A percentile compares a stretch with the other conserved stretches of the same genome.
Evolutionary conservation across 1,284 basidiomycete species (phyloP).

Genomic region (Malassezia cuniculi): DNA sequence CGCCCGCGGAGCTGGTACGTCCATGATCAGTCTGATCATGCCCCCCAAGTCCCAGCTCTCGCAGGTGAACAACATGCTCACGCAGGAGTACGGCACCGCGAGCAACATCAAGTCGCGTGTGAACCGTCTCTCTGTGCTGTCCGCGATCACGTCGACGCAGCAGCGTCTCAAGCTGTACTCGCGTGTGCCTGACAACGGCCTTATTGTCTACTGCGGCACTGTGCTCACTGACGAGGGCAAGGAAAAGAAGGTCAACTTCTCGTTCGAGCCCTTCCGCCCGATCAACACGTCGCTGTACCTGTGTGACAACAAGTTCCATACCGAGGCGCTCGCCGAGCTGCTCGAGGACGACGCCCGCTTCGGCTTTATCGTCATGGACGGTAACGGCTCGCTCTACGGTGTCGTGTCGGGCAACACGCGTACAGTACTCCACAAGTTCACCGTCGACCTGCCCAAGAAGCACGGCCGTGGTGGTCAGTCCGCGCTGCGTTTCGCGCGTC

Average conservation of each 20-base stretch:
- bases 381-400: slow-evolving; percentile 90
- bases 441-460: slow-evolving; percentile 97
- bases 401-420: slow-evolving; percentile 93
- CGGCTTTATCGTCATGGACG: slow-evolving; percentile 99
- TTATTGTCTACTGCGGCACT: slow-evolving; percentile 81
- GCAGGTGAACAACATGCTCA: slow-evolving; percentile 83
- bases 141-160: slow-evolving; percentile 98
- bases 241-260: slow-evolving; percentile 80
- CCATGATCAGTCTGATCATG: slow-evolving; percentile 96
- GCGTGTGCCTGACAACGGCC: slow-evolving; percentile 78
- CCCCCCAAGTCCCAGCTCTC: slow-evolving; percentile 94
- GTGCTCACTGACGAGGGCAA: slow-evolving; percentile 90
- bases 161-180: slow-evolving; percentile 90
- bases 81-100: slow-evolving; percentile 71
- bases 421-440: slow-evolving; percentile 94
- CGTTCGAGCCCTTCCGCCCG: slow-evolving; percentile 83
- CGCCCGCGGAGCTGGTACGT: slow-evolving; percentile 64
- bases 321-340: slow-evolving; percentile 87
- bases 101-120: slow-evolving; percentile 99
- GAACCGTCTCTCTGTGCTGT: slow-evolving; percentile 89
- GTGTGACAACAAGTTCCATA: slow-evolving; percentile 99
- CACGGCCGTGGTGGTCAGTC: slow-evolving; percentile 99
- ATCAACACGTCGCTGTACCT: slow-evolving; percentile 94
- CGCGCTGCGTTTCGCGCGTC: slow-evolving; percentile 96
- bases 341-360: slow-evolving; percentile 95